Percentiles rank a stretch among this genome's conserved stretches.
Conservation (phyloP, 2,329 filamentous ascomycete genomes). For the Microascus cirrosus region DNA sequence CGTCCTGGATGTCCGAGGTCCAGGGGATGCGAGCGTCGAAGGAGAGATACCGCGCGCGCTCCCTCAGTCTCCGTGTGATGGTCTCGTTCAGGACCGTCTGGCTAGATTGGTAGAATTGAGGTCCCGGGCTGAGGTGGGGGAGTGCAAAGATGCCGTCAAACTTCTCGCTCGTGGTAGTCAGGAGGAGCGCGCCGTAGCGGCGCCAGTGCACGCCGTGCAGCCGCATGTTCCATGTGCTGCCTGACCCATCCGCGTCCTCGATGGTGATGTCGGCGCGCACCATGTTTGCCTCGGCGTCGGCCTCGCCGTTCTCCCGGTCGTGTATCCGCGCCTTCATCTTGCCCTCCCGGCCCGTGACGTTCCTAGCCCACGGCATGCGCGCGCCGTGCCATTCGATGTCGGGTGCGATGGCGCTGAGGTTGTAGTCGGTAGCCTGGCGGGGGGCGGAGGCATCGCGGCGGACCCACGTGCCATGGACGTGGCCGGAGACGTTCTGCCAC, state of each 20-base stretch:
- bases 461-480: slow-evolving; percentile 66
- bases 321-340: slow-evolving; percentile 37
- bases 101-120: slow-evolving; percentile 45
- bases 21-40: slow-evolving; percentile 59
- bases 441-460: slow-evolving; percentile 38
- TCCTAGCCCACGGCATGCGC: slow-evolving; percentile 58
- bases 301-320: slow-evolving; percentile 24
- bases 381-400: slow-evolving; percentile 52
- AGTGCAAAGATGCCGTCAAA: slow-evolving; percentile 85
- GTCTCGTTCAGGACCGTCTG: slow-evolving; percentile 61
- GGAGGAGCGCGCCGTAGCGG: slow-evolving; percentile 63
- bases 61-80: slow-evolving; percentile 54
- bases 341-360: slow-evolving; percentile 65
- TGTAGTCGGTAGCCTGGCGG: slow-evolving; percentile 40
- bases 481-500: slow-evolving; percentile 74
- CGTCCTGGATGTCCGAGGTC: slow-evolving; percentile 56
- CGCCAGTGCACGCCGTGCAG: slow-evolving; percentile 82
- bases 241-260: slow-evolving; percentile 54
- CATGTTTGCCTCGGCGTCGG: slow-evolving; percentile 31
- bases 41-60: slow-evolving; percentile 44
- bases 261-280: slow-evolving; percentile 61
- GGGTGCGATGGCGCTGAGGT: slow-evolving; percentile 54
- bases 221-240: slow-evolving; percentile 68
- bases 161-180: slow-evolving; percentile 89
- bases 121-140: slow-evolving; percentile 63